Evolutionary conservation across 2,329 filamentous ascomycete genomes (phyloP), one percentile per base, ranked within the genome.

Genomic region (Colletotrichum higginsianum): DNA sequence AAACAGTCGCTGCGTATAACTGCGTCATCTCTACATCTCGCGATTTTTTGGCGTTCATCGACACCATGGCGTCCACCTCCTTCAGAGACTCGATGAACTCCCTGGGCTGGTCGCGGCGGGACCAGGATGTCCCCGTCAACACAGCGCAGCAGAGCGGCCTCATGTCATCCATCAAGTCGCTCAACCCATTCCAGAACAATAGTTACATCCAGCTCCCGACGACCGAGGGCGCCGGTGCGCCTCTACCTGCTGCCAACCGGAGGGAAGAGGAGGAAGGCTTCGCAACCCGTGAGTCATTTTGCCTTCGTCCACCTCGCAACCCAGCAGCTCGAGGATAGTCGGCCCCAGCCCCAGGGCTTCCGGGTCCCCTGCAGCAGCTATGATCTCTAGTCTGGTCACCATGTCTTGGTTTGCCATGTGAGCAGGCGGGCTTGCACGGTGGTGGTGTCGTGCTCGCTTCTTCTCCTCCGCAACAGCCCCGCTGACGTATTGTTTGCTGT

Each of bases 71-170:
- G 73, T 96, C 95, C 75, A 87, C 91, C 76, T 94, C 94, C 57
- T 98, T 99, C 83, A 91, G 95, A 80, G 94, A 98, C 83, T 97
- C 94, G 26, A 95, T 98, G 87, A 97, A 94, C 86, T 96, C 94
- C 71, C 84, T 98, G 78, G 96, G 96, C 73, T 98, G 96, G 96
- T 94, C 94, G 79, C 93, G 96, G 77, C 91, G 96, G 79, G 92
- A 95, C 70, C 82, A 90, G 75, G 93, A 97, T 78, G 85, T 93
- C 66, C 91, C 94, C 75, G 91, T 93, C 78, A 93, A 90, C 82
- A 96, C 92, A 58, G 86, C 86, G 74, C 89, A 91, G 76, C 89
- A 91, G 78, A 91, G 90, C 74, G 93, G 94, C 38, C 86, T 98
- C 66, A 82, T 98, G 73, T 93, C 94, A 66, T 94, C 92, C 74